Evolutionary conservation across 306 rosid species (phyloP), one percentile per base, ranked within the genome.

Genomic region (Oxytropis ochrocephala): DNA sequence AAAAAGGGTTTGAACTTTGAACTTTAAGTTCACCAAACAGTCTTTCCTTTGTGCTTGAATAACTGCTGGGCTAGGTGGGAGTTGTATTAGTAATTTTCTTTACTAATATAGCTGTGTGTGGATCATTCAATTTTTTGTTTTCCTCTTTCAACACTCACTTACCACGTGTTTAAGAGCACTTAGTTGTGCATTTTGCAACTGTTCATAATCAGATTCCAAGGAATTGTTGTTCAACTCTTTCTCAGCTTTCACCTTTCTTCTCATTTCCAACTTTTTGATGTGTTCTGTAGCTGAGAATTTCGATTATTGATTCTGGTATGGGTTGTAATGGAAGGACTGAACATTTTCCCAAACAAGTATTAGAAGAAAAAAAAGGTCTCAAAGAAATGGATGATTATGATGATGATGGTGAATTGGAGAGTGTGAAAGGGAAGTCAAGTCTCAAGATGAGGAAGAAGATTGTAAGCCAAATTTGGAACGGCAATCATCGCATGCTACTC

Each of bases 311-410:
- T 60, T 84, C 14, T 63, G 14, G 70, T 52, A 84, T 79, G 85
- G 76, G 82, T 46, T 76, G 85, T 69, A 58, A 85, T 77, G 90
- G 80, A 67, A 86, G 74, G 60, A 69, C 61, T 60, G 77, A 75
- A 47, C 73, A 72, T 53, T 61, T 79, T 4, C 14, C 67, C 42
- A 36, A 72, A 30, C 41, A 66, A 27, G 50, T 51, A 29, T 80
- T 42, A 54, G 86, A 82, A 30, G 75, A 39, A 5, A 21, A 54
- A 42, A 63, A 77, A 46, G 74, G 58, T 77, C 8, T 46, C 69
- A 70, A 54, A 33, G 19, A 77, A 72, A 70, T 42, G 78, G 67
- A 62, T 78, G 55, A 57, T 62, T 1, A 24, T 24, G 29, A 24
- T 24, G 29, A 24, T 24, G 29, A 24, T 24, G 74, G 38, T 66